Base-by-base conservation (phyloP, 2,329 filamentous ascomycete species). In the Trichocomaceae sp. region DNA sequence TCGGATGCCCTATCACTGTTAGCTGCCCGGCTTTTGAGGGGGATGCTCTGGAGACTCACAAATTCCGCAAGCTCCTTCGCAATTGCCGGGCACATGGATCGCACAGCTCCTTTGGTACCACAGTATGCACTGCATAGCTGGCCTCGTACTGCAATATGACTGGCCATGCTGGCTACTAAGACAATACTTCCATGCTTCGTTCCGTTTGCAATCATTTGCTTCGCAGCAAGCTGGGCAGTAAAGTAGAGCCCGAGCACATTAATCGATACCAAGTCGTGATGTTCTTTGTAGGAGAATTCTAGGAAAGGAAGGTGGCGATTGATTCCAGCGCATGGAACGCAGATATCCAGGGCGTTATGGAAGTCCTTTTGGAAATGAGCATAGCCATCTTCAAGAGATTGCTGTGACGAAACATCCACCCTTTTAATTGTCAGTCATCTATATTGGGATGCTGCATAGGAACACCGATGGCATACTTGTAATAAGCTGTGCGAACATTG, bases 161-260 rank as follows among this genome's bases (percentile, higher is more conserved):
- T 75, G 0, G 78, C 78, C 61, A 81, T 81, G 52, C 77, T 79
- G 0, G 78, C 78, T 0, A 81, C 75, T 3, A 81, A 64, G 10
- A 82, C 70, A 51, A 81, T 80, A 55, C 77, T 79, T 0, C 79
- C 78, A 51, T 72, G 72, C 52, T 72, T 74, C 0, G 78, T 79
- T 2, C 72, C 72, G 58, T 76, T 80, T 1, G 70, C 67, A 31
- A 80, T 77, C 74, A 82, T 81, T 26, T 75, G 72, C 55, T 74
- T 71, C 0, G 77, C 77, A 1, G 76, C 77, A 8, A 77, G 60
- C 59, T 80, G 75, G 0, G 78, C 77, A 3, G 69, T 73, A 57
- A 74, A 77, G 58, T 74, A 77, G 1, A 73, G 64, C 0, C 75
- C 76, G 35, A 72, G 64, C 37, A 74, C 69, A 54, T 79, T 79